Evolutionary conservation across 2,329 filamentous ascomycete genomes (phyloP).

Genomic region (Decorospora gaudefroyi): DNA sequence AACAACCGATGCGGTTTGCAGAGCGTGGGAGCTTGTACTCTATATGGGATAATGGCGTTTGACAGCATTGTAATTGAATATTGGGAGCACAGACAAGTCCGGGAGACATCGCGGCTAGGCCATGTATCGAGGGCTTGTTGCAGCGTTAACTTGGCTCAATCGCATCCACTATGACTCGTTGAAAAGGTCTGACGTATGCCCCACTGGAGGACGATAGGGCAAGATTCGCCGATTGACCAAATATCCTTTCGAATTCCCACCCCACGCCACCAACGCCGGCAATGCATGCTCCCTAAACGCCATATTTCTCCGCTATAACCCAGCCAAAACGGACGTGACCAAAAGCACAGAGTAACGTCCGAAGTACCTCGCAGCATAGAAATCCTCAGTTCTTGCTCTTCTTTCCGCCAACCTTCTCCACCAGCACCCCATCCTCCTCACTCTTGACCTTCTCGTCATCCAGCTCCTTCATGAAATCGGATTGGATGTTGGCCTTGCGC

Average conservation of each 20-base stretch:
- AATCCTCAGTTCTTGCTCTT: neutral
- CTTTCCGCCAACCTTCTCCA: constrained; percentile 19
- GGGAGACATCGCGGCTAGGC: neutral
- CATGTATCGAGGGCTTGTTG: no score
- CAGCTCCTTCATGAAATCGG: constrained; percentile 83
- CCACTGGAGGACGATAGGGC: no score
- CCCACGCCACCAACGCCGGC: neutral
- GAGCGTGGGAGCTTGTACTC: constrained; percentile 22
- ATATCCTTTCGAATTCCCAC: neutral
- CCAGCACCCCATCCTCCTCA: constrained; percentile 25
- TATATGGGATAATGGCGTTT: constrained; percentile 39
- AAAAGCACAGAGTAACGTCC: neutral
- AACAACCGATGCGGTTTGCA: constrained; percentile 25
- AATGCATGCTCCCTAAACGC: neutral
- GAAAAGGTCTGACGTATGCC: no score
- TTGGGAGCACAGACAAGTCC: constrained; percentile 11
- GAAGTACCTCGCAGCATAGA: neutral
- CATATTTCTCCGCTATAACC: constrained; percentile 1
- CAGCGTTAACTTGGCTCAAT: no score
- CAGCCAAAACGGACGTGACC: neutral
- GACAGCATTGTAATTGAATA: constrained; percentile 39
- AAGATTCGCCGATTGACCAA: no score
- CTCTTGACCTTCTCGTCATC: constrained; percentile 59
- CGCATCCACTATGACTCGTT: no score
- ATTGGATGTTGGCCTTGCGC: constrained; percentile 72